Conservation (phyloP, 106 monocot genomes). For the Allium fistulosum region DNA sequence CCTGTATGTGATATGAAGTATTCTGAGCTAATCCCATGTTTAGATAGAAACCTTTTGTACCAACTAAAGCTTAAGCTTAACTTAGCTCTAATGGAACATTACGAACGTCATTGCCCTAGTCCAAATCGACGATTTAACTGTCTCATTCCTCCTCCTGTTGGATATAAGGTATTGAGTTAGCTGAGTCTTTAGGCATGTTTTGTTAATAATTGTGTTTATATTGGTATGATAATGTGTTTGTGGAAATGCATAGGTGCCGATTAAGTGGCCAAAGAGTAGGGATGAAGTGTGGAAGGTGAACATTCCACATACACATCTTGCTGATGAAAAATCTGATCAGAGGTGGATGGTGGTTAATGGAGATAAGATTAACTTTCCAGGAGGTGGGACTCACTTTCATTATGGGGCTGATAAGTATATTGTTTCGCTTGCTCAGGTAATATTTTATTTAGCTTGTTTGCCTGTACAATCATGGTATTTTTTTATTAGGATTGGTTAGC, state of each 20-base stretch:
- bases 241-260: slow-evolving; percentile 33
- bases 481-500: neutral
- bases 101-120: slow-evolving; percentile 81
- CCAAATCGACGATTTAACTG: slow-evolving; percentile 53
- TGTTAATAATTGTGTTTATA: too few species aligned
- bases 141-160: slow-evolving; percentile 67
- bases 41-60: slow-evolving; percentile 73
- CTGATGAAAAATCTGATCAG: slow-evolving; percentile 78
- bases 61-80: slow-evolving; percentile 63
- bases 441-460: neutral
- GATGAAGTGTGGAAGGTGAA: slow-evolving; percentile 82
- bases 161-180: slow-evolving; percentile 35
- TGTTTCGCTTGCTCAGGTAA: slow-evolving; percentile 54
- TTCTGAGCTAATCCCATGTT: slow-evolving; percentile 85
- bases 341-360: slow-evolving; percentile 86
- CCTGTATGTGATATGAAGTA: slow-evolving; percentile 54
- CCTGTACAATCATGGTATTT: neutral
- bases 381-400: slow-evolving; percentile 85
- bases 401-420: slow-evolving; percentile 78
- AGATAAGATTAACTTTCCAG: slow-evolving; percentile 80
- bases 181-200: too few species aligned
- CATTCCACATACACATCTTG: slow-evolving; percentile 73
- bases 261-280: slow-evolving; percentile 68
- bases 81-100: slow-evolving; percentile 77
- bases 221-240: neutral